Evolutionary conservation across 495 filamentous ascomycete genomes (phyloP).

Genomic region (Neurospora tetrasperma): DNA sequence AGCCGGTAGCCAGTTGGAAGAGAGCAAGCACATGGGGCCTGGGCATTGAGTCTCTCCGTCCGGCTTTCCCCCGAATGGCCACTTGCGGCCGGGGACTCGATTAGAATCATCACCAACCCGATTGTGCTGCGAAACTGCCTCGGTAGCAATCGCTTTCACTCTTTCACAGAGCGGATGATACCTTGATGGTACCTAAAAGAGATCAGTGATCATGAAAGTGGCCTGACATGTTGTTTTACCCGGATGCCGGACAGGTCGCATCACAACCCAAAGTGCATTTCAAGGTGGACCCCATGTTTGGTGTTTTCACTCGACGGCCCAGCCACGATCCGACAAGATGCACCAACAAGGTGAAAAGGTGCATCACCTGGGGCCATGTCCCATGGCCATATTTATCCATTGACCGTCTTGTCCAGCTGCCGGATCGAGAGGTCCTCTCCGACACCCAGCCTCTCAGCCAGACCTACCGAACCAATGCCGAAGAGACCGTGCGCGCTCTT

Average conservation of each 20-base stretch:
- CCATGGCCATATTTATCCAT: not conserved
- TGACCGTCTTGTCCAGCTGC: not conserved
- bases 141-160: not conserved
- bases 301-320: not conserved
- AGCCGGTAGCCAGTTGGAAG: not conserved
- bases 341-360: not conserved
- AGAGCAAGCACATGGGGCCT: not conserved
- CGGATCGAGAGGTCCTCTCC: not conserved
- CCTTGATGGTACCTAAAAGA: not conserved
- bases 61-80: not conserved
- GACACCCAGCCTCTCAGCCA: not conserved
- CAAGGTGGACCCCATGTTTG: not conserved
- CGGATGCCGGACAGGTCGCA: not conserved
- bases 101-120: not conserved
- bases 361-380: not conserved
- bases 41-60: not conserved
- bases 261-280: not conserved
- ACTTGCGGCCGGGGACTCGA: not conserved
- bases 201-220: not conserved
- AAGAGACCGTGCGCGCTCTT: not conserved
- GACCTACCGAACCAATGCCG: not conserved
- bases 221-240: not conserved
- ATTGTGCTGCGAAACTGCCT: not conserved
- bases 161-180: not conserved
- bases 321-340: not conserved